phyloP scores from a whole-genome alignment of 2,329 filamentous ascomycete genomes.

The Epichloe scottii region DNA sequence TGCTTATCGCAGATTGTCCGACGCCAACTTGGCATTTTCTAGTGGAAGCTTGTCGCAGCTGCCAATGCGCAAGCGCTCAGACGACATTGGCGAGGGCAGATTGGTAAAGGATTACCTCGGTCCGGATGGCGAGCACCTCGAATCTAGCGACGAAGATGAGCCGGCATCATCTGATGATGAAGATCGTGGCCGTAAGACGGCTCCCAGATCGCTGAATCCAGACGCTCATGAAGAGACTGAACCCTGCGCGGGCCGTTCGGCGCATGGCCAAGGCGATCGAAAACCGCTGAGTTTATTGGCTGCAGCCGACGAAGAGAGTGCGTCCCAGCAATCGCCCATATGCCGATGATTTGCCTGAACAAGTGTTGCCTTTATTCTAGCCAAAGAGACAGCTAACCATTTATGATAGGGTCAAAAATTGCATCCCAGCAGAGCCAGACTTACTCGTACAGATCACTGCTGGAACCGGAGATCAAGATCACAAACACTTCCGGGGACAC shows the following conservation, averaged over 20 bases:
- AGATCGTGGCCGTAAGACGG: conserved; percentile 47
- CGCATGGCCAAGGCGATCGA: conserved; percentile 24
- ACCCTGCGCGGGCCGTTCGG: conserved; percentile 20
- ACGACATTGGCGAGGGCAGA: conserved; percentile 35
- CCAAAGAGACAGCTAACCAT: conserved; percentile 5
- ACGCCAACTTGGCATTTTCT: conserved; percentile 54
- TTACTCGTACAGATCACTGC: conserved; percentile 49
- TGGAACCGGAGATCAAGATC: conserved; percentile 55
- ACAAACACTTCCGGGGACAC: conserved; percentile 52
- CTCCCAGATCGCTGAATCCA: conserved; percentile 32
- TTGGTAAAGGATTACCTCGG: conserved; percentile 55
- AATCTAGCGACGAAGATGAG: conserved; percentile 63
- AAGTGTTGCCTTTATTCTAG: neutral
- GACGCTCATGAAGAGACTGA: conserved; percentile 23
- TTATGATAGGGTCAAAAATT: conserved; percentile 37
- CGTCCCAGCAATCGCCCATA: conserved; percentile 20
- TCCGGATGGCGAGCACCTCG: conserved; percentile 53
- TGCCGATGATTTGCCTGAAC: neutral
- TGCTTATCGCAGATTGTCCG: conserved; percentile 59
- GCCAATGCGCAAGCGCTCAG: conserved; percentile 40
- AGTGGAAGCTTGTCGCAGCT: conserved; percentile 51
- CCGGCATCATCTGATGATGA: conserved; percentile 53
- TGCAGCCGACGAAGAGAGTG: conserved; percentile 69
- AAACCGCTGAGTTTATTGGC: conserved; percentile 52
- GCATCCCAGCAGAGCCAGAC: conserved; percentile 30